phyloP scores from a whole-genome alignment of 2,329 filamentous ascomycete genomes.

The Claviceps africana region DNA sequence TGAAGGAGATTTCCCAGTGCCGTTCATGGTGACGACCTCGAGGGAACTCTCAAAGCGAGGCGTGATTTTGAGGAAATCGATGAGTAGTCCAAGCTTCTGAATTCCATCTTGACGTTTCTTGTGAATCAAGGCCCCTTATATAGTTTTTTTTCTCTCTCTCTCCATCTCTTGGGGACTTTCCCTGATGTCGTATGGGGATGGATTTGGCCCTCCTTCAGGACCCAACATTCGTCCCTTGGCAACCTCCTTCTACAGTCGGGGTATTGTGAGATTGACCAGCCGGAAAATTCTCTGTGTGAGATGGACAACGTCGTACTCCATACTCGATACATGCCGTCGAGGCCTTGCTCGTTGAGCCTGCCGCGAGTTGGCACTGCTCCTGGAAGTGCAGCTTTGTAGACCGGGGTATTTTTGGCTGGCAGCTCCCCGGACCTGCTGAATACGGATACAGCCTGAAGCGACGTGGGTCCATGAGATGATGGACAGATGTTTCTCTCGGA shows the following conservation, averaged over 20 bases:
- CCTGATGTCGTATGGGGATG: conserved; percentile 3
- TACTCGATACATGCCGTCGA: conserved; percentile 5
- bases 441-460: conserved; percentile 1
- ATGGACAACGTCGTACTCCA: conserved; percentile 3
- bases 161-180: neutral
- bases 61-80: neutral
- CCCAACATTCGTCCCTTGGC: neutral
- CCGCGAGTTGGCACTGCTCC: neutral
- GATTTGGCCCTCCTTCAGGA: conserved; percentile 1
- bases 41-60: conserved; percentile 2
- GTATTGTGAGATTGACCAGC: conserved; percentile 1
- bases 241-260: neutral
- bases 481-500: conserved; percentile 2
- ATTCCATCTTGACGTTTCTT: neutral
- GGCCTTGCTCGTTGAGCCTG: conserved; percentile 1
- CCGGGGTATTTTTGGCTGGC: conserved; percentile 4
- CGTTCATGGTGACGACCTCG: conserved; percentile 6
- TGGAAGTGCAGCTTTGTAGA: neutral
- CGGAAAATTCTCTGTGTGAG: conserved; percentile 9
- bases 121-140: conserved; percentile 8
- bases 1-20: conserved; percentile 4
- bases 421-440: conserved; percentile 1
- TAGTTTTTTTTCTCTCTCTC: conserved; percentile 7
- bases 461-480: conserved; percentile 4
- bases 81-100: conserved; percentile 2